Percentiles rank a stretch among this genome's conserved stretches.
phyloP scores from a whole-genome alignment of 768 basidiomycete genomes.

The Tubosaeta sp. region DNA sequence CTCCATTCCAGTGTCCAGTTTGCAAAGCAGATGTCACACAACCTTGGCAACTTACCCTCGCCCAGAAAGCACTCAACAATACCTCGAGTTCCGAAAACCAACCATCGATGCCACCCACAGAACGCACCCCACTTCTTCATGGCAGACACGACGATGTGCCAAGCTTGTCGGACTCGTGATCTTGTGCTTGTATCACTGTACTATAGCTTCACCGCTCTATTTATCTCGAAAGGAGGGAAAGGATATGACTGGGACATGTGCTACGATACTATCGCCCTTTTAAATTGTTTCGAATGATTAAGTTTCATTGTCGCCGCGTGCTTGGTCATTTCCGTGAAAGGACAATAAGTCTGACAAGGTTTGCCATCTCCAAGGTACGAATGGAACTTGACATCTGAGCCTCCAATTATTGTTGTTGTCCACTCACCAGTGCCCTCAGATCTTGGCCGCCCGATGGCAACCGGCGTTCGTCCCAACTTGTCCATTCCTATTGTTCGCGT shows the following conservation, averaged over 20 bases:
- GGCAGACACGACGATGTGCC: slow-evolving; percentile 9
- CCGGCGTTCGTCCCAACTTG: slow-evolving; percentile 16
- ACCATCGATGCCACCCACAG: slow-evolving; percentile 18
- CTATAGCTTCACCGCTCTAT: slow-evolving; percentile 12
- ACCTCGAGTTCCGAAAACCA: slow-evolving; percentile 2
- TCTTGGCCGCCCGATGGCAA: slow-evolving; percentile 6
- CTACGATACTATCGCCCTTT: slow-evolving; percentile 5
- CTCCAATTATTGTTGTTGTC: slow-evolving; percentile 18
- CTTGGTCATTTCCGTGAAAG: slow-evolving; percentile 13
- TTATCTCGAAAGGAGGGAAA: background rate
- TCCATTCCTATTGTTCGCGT: slow-evolving; percentile 26
- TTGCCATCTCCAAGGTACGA: slow-evolving; percentile 29
- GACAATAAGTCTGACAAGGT: slow-evolving; percentile 32
- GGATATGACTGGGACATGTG: slow-evolving; percentile 9
- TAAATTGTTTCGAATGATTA: slow-evolving; percentile 14
- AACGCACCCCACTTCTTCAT: slow-evolving; percentile 33
- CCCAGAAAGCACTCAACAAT: slow-evolving; percentile 8
- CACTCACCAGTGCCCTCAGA: slow-evolving; percentile 2
- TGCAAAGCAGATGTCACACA: slow-evolving; percentile 92
- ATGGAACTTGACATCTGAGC: slow-evolving; percentile 14
- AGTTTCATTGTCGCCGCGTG: slow-evolving; percentile 15
- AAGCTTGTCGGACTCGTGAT: slow-evolving; percentile 12
- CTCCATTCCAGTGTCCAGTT: slow-evolving; percentile 66
- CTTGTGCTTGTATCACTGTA: slow-evolving; percentile 23
- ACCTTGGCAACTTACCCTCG: slow-evolving; percentile 34